Percentiles rank a stretch among this genome's conserved stretches.
phyloP scores from a whole-genome alignment of 73 alveolate species.

The Symbiodinium natans region DNA sequence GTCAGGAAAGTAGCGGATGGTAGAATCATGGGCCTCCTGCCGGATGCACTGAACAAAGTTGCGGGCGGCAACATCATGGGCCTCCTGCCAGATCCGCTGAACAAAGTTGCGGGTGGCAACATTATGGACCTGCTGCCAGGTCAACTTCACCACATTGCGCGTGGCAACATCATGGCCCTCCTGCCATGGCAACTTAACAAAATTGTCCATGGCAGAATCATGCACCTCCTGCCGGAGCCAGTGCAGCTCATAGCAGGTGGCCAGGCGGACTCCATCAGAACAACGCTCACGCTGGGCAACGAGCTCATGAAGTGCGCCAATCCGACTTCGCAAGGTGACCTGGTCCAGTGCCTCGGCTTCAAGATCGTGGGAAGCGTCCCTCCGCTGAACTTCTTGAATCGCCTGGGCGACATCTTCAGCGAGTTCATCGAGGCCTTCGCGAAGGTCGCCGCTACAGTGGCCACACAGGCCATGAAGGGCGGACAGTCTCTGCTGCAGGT shows the following conservation, averaged over 20 bases:
- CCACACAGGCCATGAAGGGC: no score
- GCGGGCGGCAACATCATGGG: neutral
- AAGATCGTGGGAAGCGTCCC: slow-evolving; percentile 31
- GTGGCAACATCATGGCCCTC: neutral
- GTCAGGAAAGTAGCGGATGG: neutral
- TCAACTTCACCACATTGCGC: neutral
- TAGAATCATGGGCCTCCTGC: neutral
- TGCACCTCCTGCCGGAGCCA: neutral
- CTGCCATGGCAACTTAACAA: neutral
- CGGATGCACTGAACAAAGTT: neutral
- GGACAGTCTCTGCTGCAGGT: no score
- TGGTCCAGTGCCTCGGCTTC: neutral
- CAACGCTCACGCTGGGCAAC: neutral
- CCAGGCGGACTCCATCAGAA: no score
- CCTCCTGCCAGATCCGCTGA: neutral
- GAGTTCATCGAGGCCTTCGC: slow-evolving; percentile 48
- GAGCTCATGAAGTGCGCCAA: neutral
- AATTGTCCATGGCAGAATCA: neutral
- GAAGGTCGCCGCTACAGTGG: neutral
- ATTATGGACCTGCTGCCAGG: neutral
- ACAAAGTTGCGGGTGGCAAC: neutral
- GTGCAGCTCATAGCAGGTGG: no score
- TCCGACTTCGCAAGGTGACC: neutral
- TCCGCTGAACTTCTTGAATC: slow-evolving; percentile 19
- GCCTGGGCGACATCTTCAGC: slow-evolving; percentile 38